Conservation (phyloP, 768 basidiomycete species). For the Chiua virens region DNA sequence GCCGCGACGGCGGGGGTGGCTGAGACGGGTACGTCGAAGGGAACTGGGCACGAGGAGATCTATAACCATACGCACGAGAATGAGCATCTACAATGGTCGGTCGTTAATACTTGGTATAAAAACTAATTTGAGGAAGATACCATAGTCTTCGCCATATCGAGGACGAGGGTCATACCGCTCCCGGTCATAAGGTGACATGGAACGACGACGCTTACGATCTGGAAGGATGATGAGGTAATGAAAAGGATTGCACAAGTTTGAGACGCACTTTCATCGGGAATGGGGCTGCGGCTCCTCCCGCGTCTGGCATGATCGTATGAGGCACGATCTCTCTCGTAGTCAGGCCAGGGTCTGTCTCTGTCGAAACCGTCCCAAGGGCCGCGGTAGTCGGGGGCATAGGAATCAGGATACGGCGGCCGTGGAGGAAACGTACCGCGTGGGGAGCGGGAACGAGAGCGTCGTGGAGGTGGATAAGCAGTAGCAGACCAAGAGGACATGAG, state of each 20-base stretch:
- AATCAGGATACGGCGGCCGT: conserved; percentile 57
- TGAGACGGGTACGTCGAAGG: conserved; percentile 36
- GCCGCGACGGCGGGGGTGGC: conserved; percentile 49
- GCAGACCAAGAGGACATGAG: conserved; percentile 80
- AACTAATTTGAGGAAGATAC: conserved; percentile 41
- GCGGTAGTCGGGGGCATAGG: conserved; percentile 59
- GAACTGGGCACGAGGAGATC: conserved; percentile 60
- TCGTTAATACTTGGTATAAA: conserved; percentile 5
- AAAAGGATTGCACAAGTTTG: neutral
- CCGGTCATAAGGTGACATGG: conserved; percentile 71
- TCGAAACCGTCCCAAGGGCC: conserved; percentile 72
- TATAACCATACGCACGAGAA: conserved; percentile 62
- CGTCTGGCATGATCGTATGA: conserved; percentile 69
- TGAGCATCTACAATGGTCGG: conserved; percentile 55
- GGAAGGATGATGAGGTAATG: conserved; percentile 21
- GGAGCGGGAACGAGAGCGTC: conserved; percentile 83
- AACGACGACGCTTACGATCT: conserved; percentile 79
- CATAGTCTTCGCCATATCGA: conserved; percentile 79
- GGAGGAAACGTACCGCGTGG: conserved; percentile 54
- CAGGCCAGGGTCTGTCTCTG: conserved; percentile 63
- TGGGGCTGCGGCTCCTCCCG: conserved; percentile 77
- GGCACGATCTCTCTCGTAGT: conserved; percentile 68
- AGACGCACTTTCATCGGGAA: conserved; percentile 60
- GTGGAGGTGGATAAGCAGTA: conserved; percentile 67
- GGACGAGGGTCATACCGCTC: conserved; percentile 83